Evolutionary conservation across 2,329 filamentous ascomycete species (phyloP).

Genomic region (Penicillium sp.): DNA sequence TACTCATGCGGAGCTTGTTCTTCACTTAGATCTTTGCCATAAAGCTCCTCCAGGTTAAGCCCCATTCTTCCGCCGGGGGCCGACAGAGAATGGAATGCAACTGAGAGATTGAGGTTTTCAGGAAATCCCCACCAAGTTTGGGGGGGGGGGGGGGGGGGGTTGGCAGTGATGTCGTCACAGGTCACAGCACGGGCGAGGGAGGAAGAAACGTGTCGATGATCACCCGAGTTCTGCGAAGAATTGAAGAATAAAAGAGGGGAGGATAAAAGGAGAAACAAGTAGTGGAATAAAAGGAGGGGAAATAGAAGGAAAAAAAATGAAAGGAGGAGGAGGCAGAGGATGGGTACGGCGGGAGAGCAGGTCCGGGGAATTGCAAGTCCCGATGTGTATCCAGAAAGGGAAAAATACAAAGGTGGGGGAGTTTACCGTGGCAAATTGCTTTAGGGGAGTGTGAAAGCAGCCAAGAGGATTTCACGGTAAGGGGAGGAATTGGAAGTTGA

Average conservation of each 20-base stretch:
- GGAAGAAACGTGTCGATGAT: slow-evolving; percentile 8
- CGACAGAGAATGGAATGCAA: slow-evolving; percentile 41
- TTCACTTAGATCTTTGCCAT: slow-evolving; percentile 48
- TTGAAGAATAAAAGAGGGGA: slow-evolving; percentile 4
- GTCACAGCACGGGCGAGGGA: slow-evolving; percentile 22
- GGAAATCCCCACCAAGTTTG: slow-evolving; percentile 21
- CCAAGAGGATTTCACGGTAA: slow-evolving; percentile 3
- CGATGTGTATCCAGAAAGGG: slow-evolving; percentile 20
- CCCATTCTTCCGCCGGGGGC: slow-evolving; percentile 51
- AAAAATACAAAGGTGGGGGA: slow-evolving; percentile 27
- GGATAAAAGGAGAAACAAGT: slow-evolving; percentile 10
- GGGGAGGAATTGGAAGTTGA: not conserved
- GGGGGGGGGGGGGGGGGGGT: slow-evolving; percentile 1
- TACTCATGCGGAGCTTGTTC: slow-evolving; percentile 47
- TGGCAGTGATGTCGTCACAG: slow-evolving; percentile 31
- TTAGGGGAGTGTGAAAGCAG: slow-evolving; percentile 7
- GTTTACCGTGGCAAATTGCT: slow-evolving; percentile 18
- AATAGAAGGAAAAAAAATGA: slow-evolving; percentile 12
- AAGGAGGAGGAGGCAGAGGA: slow-evolving; percentile 8
- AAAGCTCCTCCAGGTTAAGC: slow-evolving; percentile 49
- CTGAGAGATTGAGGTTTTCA: slow-evolving; percentile 13
- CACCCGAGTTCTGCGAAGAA: slow-evolving; percentile 24
- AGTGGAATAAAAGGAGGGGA: slow-evolving; percentile 15
- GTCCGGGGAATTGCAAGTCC: slow-evolving; percentile 23
- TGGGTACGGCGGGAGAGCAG: slow-evolving; percentile 23